These are phyloP conservation scores for Aaosphaeria pasadenensis DNA, from an alignment of 2,329 filamentous ascomycete genomes.

Conservation along the genomic window DNA sequence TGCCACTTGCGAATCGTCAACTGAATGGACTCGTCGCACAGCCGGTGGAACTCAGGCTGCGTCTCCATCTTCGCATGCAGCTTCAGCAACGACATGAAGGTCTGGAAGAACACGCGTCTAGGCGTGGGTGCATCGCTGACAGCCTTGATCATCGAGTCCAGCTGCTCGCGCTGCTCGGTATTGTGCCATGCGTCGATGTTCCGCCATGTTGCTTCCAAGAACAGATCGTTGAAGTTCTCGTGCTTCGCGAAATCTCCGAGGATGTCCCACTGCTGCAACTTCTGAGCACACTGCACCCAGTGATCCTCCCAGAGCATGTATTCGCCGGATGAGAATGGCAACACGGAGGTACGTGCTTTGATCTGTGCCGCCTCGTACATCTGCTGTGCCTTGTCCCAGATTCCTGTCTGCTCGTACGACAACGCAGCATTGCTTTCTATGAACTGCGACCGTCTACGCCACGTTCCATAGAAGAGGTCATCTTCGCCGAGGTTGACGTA, in stretches of 20 bases:
- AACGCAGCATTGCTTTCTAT: slow-evolving; percentile 96
- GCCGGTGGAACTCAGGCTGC: slow-evolving; percentile 75
- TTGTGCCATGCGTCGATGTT: slow-evolving; percentile 94
- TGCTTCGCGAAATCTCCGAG: slow-evolving; percentile 97
- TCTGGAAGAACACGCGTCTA: slow-evolving; percentile 92
- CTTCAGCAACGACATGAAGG: slow-evolving; percentile 95
- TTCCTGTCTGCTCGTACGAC: slow-evolving; percentile 97
- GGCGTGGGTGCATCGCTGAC: slow-evolving; percentile 97
- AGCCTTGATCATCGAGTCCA: slow-evolving; percentile 92
- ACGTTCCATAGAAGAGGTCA: slow-evolving; percentile 95
- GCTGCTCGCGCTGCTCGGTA: slow-evolving; percentile 78
- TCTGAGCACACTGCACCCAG: slow-evolving; percentile 96
- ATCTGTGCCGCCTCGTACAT: slow-evolving; percentile 97
- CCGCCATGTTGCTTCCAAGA: slow-evolving; percentile 93
- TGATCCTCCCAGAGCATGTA: slow-evolving; percentile 99
- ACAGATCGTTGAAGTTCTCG: slow-evolving; percentile 95
- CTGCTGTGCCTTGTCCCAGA: slow-evolving; percentile 98
- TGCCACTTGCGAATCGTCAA: slow-evolving; percentile 98
- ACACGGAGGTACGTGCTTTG: slow-evolving; percentile 91
- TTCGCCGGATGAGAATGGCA: slow-evolving; percentile 92
- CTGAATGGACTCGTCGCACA: slow-evolving; percentile 96
- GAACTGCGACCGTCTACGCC: slow-evolving; percentile 91
- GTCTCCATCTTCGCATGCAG: slow-evolving; percentile 86
- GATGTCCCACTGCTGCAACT: slow-evolving; percentile 98
- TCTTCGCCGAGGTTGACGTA: slow-evolving; percentile 91